Conservation (phyloP, 2,329 filamentous ascomycete species). For the Leptographium wingfieldii region DNA sequence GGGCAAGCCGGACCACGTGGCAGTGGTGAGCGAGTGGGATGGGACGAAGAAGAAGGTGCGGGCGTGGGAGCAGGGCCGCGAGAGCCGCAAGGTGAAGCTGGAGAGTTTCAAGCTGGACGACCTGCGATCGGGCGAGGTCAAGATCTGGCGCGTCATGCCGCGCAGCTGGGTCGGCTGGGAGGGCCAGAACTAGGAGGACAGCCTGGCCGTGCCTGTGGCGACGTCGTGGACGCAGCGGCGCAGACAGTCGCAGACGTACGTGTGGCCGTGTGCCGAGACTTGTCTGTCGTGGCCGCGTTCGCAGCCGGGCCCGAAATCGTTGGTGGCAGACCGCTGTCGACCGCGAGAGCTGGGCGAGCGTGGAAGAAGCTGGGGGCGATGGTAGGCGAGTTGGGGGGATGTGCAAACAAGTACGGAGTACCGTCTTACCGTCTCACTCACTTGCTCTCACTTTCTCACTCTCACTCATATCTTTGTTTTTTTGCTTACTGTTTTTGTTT, state of each 20-base stretch:
- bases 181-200: constrained; percentile 37
- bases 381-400: background rate
- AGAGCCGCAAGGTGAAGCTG: constrained; percentile 84
- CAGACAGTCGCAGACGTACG: too few relatives aligned
- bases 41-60: constrained; percentile 96
- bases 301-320: too few relatives aligned
- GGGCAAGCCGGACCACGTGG: constrained; percentile 80
- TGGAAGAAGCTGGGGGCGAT: too few relatives aligned
- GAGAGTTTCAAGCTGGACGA: constrained; percentile 94
- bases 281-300: too few relatives aligned
- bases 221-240: too few relatives aligned
- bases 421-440: too few relatives aligned
- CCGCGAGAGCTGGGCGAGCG: too few relatives aligned
- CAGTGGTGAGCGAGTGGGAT: constrained; percentile 90
- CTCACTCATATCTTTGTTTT: background rate
- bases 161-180: constrained; percentile 89
- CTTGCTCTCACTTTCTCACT: too few relatives aligned
- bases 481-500: background rate
- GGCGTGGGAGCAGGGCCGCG: constrained; percentile 88
- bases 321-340: too few relatives aligned
- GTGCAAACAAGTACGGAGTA: too few relatives aligned
- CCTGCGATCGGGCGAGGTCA: constrained; percentile 83
- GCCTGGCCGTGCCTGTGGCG: background rate
- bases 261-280: background rate
- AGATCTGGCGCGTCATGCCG: constrained; percentile 93